phyloP scores from a whole-genome alignment of 495 filamentous ascomycete genomes.

The Hyaloscypha hepaticicola region DNA sequence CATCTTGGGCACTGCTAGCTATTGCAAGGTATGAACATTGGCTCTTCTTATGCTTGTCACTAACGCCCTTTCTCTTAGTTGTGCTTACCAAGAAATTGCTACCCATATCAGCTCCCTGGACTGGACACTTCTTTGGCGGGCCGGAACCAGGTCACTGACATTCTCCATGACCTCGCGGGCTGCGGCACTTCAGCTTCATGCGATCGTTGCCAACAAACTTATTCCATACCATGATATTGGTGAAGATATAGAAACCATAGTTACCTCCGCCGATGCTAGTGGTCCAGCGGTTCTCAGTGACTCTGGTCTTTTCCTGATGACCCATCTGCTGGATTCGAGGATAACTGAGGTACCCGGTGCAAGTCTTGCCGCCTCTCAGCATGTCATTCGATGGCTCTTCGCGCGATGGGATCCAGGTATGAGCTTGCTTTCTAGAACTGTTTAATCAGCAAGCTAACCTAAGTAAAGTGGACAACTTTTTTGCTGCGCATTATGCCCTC shows the following conservation, averaged over 20 bases:
- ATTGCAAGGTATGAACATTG: conserved; percentile 28
- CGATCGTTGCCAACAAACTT: conserved; percentile 61
- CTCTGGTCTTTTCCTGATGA: conserved; percentile 72
- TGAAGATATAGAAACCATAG: conserved; percentile 64
- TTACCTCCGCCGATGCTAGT: conserved; percentile 73
- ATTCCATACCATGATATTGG: conserved; percentile 61
- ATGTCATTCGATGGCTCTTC: conserved; percentile 76
- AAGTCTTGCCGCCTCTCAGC: conserved; percentile 60
- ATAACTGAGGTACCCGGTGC: conserved; percentile 63
- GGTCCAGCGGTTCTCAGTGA: conserved; percentile 81
- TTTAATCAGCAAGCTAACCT: conserved; percentile 6
- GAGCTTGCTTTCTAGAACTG: background rate
- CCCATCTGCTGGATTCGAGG: conserved; percentile 56
- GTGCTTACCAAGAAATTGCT: conserved; percentile 43
- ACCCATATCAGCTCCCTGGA: conserved; percentile 23
- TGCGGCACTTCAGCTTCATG: conserved; percentile 73
- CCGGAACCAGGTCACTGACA: conserved; percentile 66
- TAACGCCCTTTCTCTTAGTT: conserved; percentile 35
- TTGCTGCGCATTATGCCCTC: conserved; percentile 18
- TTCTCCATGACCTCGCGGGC: conserved; percentile 70
- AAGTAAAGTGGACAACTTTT: conserved; percentile 24
- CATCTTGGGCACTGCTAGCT: conserved; percentile 30
- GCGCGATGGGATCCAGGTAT: conserved; percentile 67
- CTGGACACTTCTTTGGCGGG: conserved; percentile 78
- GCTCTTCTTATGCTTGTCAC: background rate